Evolutionary conservation across 495 filamentous ascomycete species (phyloP), one percentile per base, ranked within the genome.

Genomic region (Aspergillus cristatus): DNA sequence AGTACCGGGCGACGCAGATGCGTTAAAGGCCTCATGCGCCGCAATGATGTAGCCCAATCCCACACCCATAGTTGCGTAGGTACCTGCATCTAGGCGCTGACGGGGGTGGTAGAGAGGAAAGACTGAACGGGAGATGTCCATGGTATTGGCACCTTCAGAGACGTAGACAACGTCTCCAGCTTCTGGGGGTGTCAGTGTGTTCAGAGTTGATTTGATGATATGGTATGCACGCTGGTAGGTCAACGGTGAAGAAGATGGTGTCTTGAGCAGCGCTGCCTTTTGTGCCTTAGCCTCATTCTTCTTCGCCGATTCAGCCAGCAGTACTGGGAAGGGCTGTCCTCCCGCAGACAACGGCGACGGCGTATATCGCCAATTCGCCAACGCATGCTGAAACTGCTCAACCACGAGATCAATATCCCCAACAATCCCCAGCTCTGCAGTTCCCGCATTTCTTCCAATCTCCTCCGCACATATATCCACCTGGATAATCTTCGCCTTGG

Each of bases 31-130:
- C 24, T 65, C 69, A 35, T 75, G 65, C 1, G 78, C 76, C 1
- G 77, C 78, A 29, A 81, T 72, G 7, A 76, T 72, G 40, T 81
- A 81, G 5, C 76, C 77, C 26, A 81, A 58, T 0, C 78, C 78
- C 0, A 80, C 70, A n/a, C 78, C 78, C 78, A 82, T 82, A 1
- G 78, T 81, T 0, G 78, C 78, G 42, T 79, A 70, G 0, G 77
- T 78, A 10, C 78, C 78, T 6, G 78, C 77, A 43, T 81, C 77
- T 17, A 81, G 68, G 1, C 77, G 69, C 2, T 74, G 67, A 20
- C 78, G 69, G 6, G 78, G 78, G 35, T 75, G 58, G 13, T 72
- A 55, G 8, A 81, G 60, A 0, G 68, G 62, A 55, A 82, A 79
- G 42, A 73, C 65, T 16, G 66, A 67, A n/a, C 77, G 70, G 3